These are phyloP conservation scores for Exophiala calicioides DNA, from an alignment of 2,329 filamentous ascomycete genomes.

Conservation along the genomic window DNA sequence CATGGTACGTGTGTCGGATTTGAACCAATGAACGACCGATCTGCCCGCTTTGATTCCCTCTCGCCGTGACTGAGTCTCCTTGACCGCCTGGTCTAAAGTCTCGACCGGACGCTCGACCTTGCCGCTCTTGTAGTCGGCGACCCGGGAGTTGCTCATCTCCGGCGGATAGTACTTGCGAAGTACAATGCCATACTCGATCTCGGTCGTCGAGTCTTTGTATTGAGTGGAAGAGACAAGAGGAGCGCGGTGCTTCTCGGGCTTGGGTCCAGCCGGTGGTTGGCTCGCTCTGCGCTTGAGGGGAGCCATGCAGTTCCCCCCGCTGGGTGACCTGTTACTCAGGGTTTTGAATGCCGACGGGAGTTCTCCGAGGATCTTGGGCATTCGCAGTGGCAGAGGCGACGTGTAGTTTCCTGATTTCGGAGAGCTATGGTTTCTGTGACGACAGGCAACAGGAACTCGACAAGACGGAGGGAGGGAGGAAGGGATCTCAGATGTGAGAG, in stretches of 20 bases:
- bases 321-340: too few relatives aligned
- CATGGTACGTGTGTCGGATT: constrained; percentile 70
- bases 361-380: too few relatives aligned
- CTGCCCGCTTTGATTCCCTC: constrained; percentile 55
- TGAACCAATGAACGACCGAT: constrained; percentile 87
- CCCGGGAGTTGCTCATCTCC: constrained; percentile 81
- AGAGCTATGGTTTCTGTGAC: too few relatives aligned
- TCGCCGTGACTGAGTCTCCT: constrained; percentile 60
- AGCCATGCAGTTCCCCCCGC: too few relatives aligned
- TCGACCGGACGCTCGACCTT: constrained; percentile 73
- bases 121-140: constrained; percentile 70
- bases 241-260: constrained; percentile 7
- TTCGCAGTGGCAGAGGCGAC: too few relatives aligned
- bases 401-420: too few relatives aligned
- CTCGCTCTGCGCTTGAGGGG: constrained; percentile 18
- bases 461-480: not conserved
- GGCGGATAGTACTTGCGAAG: constrained; percentile 76
- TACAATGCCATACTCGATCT: constrained; percentile 61
- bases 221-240: not conserved
- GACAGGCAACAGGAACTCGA: too few relatives aligned
- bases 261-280: not conserved
- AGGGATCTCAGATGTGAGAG: too few relatives aligned
- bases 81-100: constrained; percentile 61
- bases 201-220: constrained; percentile 28
- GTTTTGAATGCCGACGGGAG: too few relatives aligned